Conservation (phyloP, 257 asterid species). For the Catharanthus roseus region DNA sequence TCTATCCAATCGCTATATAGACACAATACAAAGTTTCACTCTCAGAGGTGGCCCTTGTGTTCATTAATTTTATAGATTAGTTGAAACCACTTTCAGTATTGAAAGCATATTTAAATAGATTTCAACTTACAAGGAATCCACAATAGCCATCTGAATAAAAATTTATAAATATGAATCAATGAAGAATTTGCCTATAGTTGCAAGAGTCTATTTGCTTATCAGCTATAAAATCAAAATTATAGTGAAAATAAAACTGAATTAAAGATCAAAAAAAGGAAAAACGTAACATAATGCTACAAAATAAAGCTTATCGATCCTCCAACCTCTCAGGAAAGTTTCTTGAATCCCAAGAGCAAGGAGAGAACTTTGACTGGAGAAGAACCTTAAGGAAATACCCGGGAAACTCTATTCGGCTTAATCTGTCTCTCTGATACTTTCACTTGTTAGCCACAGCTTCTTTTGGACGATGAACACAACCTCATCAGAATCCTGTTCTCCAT, state of each 20-base stretch:
- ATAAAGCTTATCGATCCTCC: constrained; percentile 23
- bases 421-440: constrained; percentile 70
- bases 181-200: constrained; percentile 45
- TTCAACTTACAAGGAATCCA: background rate
- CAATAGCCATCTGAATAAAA: constrained; percentile 20
- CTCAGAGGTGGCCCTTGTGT: too few relatives aligned
- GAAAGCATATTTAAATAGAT: background rate
- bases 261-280: constrained; percentile 12
- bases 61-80: background rate
- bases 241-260: background rate
- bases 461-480: constrained; percentile 55
- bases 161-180: constrained; percentile 27
- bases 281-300: constrained; percentile 34
- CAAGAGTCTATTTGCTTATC: constrained; percentile 18
- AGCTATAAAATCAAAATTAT: constrained; percentile 27
- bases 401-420: constrained; percentile 34
- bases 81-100: background rate
- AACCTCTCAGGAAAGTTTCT: constrained; percentile 30
- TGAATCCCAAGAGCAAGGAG: constrained; percentile 34
- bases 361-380: constrained; percentile 24
- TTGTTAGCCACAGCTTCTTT: constrained; percentile 87
- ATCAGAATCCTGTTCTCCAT: constrained; percentile 56
- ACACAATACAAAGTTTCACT: too few relatives aligned
- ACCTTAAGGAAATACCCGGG: constrained; percentile 3
- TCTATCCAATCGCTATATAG: too few relatives aligned